These are phyloP conservation scores for Asterophora lycoperdoides DNA, from an alignment of 768 basidiomycete species.

Conservation along the genomic window DNA sequence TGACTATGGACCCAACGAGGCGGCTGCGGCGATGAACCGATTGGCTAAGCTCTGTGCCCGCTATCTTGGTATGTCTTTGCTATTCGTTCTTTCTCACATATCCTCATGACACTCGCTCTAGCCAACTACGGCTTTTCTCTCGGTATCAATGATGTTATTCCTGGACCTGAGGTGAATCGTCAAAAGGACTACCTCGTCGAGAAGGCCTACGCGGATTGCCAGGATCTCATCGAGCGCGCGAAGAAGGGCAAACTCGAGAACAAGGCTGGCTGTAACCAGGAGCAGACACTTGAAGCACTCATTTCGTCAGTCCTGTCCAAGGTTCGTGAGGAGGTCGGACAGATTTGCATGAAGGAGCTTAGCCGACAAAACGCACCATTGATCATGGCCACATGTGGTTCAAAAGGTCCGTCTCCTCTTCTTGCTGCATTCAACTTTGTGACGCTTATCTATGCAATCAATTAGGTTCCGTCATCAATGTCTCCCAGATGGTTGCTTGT, in stretches of 20 bases:
- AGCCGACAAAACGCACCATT: conserved; percentile 94
- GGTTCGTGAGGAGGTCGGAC: conserved; percentile 93
- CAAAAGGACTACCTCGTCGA: conserved; percentile 87
- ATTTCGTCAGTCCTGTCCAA: conserved; percentile 92
- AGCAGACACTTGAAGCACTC: conserved; percentile 94
- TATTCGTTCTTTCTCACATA: conserved; percentile 3
- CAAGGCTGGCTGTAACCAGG: conserved; percentile 96
- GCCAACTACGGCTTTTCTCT: conserved; percentile 97
- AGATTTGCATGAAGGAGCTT: conserved; percentile 98
- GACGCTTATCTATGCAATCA: background rate
- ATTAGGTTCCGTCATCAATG: conserved; percentile 93
- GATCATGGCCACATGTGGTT: conserved; percentile 99
- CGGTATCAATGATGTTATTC: conserved; percentile 98
- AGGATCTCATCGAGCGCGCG: conserved; percentile 81
- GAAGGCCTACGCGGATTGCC: conserved; percentile 83
- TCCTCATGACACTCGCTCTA: conserved; percentile 24
- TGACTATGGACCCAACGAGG: conserved; percentile 94
- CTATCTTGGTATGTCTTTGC: conserved; percentile 64
- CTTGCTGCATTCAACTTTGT: background rate
- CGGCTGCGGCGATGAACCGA: conserved; percentile 92
- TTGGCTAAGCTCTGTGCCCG: conserved; percentile 94
- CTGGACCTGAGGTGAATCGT: conserved; percentile 73
- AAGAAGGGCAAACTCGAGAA: conserved; percentile 92
- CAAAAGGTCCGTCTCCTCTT: conserved; percentile 65
- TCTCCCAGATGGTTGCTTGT: conserved; percentile 99